Base-by-base conservation (phyloP, 148 eudicot species). In the Pouteria glomerata region DNA sequence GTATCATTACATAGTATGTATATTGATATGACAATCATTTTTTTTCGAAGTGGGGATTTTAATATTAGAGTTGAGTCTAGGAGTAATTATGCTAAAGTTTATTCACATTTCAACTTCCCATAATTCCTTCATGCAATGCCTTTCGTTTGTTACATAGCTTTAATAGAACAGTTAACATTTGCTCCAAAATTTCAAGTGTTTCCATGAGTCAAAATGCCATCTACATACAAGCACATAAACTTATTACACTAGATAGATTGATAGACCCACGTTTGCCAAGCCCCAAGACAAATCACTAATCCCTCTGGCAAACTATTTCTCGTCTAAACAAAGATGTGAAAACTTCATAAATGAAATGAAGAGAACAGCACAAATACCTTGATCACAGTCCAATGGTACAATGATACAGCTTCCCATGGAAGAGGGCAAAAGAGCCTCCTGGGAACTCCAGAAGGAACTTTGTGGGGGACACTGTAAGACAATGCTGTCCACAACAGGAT, bases 371-470 rank as follows among this genome's bases (percentile, higher is more conserved):
- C 34, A 50, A 48, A 26, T 75, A 82, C 98, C 94, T 84, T 89
- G 21, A 83, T 67, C 50, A 90, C 90, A 0, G 85, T 90, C 98
- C 97, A 93, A 64, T 90, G 97, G 69, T 78, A 68, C 31, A 84
- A 45, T n/a, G 98, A 89, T 59, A 60, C 82, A 23, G 89, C 60
- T 29, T 90, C 89, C 98, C 98, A 93, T 73, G 97, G 95, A 69
- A 85, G 81, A 62, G 97, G 95, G 72, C 85, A 71, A 64, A 80
- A 75, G 50, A 93, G 94, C 74, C 97, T 82, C 72, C 98, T 83
- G 6, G 98, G 98, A 63, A 93, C 85, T 73, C 82, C 90, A 55
- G 83, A 21, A 39, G 97, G 94, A 57, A 87, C 60, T 78, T 79
- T 74, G 4, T 74, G 24, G 3, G 98, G 98, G 8, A 80, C 68